phyloP scores from a whole-genome alignment of 306 rosid species.

The Sicyos baderoa region DNA sequence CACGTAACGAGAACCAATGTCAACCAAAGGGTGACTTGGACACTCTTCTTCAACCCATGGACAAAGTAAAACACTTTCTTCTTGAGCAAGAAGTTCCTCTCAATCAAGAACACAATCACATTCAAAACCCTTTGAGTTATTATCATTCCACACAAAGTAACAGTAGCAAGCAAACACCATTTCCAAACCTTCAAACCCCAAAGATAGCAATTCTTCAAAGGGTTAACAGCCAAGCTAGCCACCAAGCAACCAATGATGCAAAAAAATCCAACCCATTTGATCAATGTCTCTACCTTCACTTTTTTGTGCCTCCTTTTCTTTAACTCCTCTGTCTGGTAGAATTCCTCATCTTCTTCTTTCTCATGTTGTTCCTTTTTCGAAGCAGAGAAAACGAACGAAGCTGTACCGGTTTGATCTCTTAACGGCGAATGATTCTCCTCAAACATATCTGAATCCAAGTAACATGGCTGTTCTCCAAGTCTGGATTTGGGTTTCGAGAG shows the following conservation, averaged over 20 bases:
- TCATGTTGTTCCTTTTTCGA: slow-evolving; percentile 22
- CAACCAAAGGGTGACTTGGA: slow-evolving; percentile 64
- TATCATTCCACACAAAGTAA: slow-evolving; percentile 66
- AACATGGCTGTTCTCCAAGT: slow-evolving; percentile 55
- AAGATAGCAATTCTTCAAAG: slow-evolving; percentile 19
- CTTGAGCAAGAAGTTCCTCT: slow-evolving; percentile 61
- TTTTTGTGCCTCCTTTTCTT: slow-evolving; percentile 39
- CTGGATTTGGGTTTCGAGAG: slow-evolving; percentile 72
- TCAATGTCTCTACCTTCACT: slow-evolving; percentile 32
- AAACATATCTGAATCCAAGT: slow-evolving; percentile 27
- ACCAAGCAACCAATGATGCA: slow-evolving; percentile 41
- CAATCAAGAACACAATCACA: slow-evolving; percentile 65
- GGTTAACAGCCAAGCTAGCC: slow-evolving; percentile 43
- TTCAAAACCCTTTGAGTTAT: slow-evolving; percentile 72
- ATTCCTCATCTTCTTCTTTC: slow-evolving; percentile 56
- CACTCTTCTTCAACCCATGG: slow-evolving; percentile 78
- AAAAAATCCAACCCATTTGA: slow-evolving; percentile 37
- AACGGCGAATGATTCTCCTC: slow-evolving; percentile 38
- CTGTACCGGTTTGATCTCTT: slow-evolving; percentile 31
- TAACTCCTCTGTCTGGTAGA: slow-evolving; percentile 46
- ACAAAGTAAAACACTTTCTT: slow-evolving; percentile 87
- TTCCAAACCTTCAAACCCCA: slow-evolving; percentile 76
- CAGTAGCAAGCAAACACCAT: slow-evolving; percentile 73
- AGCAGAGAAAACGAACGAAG: slow-evolving; percentile 36
- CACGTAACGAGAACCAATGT: slow-evolving; percentile 58